Conservation (phyloP, 2,329 filamentous ascomycete species). For the Aspergillus sp. region DNA sequence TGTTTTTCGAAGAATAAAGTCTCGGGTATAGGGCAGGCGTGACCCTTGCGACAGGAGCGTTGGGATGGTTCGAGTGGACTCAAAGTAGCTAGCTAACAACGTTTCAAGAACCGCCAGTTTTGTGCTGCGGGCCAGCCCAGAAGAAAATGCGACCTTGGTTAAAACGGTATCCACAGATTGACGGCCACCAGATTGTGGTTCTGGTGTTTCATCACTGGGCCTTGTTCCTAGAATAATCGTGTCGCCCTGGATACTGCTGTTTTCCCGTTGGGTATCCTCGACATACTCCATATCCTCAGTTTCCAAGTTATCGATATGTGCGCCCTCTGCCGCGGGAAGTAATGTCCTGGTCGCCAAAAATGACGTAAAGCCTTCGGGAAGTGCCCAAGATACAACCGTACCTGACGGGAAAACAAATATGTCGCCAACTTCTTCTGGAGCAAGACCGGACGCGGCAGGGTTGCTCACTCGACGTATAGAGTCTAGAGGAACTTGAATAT, state of each 20-base stretch:
- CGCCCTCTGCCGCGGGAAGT: slow-evolving; percentile 71
- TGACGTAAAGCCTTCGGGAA: slow-evolving; percentile 72
- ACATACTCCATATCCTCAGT: slow-evolving; percentile 87
- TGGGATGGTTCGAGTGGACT: slow-evolving; percentile 80
- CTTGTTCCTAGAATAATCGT: slow-evolving; percentile 86
- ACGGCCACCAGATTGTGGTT: slow-evolving; percentile 25
- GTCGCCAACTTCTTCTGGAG: slow-evolving; percentile 64
- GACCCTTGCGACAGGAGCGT: slow-evolving; percentile 70
- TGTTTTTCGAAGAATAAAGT: slow-evolving; percentile 88
- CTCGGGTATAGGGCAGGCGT: slow-evolving; percentile 63
- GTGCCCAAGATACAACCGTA: slow-evolving; percentile 87
- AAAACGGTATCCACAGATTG: slow-evolving; percentile 64
- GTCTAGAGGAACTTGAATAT: slow-evolving; percentile 54
- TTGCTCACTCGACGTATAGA: slow-evolving; percentile 46
- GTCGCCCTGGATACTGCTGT: slow-evolving; percentile 79
- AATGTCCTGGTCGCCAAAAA: slow-evolving; percentile 70
- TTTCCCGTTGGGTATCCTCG: slow-evolving; percentile 70
- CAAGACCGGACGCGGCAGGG: slow-evolving; percentile 37
- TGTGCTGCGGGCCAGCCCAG: slow-evolving; percentile 85
- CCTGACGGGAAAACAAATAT: slow-evolving; percentile 96
- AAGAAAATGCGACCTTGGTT: slow-evolving; percentile 95
- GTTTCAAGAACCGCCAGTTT: slow-evolving; percentile 91
- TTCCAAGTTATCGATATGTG: slow-evolving; percentile 72
- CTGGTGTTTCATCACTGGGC: slow-evolving; percentile 25
- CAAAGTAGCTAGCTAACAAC: slow-evolving; percentile 78